Evolutionary conservation across 306 rosid species (phyloP).

Genomic region (Canavalia ensiformis): DNA sequence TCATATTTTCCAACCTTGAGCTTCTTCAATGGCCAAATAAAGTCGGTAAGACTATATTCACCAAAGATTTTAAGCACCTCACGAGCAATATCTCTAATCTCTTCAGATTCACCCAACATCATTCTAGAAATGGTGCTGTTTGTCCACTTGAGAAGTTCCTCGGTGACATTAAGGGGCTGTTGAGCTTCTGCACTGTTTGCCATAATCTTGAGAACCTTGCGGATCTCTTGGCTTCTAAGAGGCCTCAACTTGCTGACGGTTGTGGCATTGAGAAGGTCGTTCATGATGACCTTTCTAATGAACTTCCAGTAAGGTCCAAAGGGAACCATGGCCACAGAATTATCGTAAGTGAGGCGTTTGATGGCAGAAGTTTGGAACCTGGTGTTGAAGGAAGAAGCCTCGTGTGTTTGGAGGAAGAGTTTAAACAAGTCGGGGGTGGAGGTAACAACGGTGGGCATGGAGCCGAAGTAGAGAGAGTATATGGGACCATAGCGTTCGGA

Average conservation of each 20-base stretch:
- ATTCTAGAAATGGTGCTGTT: slow-evolving; percentile 51
- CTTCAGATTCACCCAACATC: slow-evolving; percentile 58
- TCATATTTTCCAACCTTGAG: slow-evolving; percentile 50
- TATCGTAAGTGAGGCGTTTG: slow-evolving; percentile 46
- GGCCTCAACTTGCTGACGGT: slow-evolving; percentile 37
- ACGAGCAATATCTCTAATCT: slow-evolving; percentile 49
- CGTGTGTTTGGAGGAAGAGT: slow-evolving; percentile 56
- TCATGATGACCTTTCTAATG: slow-evolving; percentile 51
- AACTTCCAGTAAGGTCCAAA: slow-evolving; percentile 60
- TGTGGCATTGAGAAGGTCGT: slow-evolving; percentile 52
- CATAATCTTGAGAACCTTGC: slow-evolving; percentile 21
- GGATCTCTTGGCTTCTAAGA: slow-evolving; percentile 48
- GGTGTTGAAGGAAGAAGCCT: slow-evolving; percentile 51
- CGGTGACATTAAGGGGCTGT: slow-evolving; percentile 45
- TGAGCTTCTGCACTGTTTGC: slow-evolving; percentile 43
- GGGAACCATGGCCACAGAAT: slow-evolving; percentile 58
- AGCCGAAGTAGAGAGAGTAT: slow-evolving; percentile 57
- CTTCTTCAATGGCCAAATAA: slow-evolving; percentile 52
- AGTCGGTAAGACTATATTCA: slow-evolving; percentile 51
- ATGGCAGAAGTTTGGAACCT: slow-evolving; percentile 44
- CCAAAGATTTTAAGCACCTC: slow-evolving; percentile 56
- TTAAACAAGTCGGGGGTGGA: slow-evolving; percentile 55
- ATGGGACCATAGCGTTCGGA: slow-evolving; percentile 50
- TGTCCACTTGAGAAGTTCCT: slow-evolving; percentile 51
- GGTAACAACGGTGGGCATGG: slow-evolving; percentile 52